Conservation (phyloP, 805 yeast genomes). For the Metschnikowia continentalis region DNA sequence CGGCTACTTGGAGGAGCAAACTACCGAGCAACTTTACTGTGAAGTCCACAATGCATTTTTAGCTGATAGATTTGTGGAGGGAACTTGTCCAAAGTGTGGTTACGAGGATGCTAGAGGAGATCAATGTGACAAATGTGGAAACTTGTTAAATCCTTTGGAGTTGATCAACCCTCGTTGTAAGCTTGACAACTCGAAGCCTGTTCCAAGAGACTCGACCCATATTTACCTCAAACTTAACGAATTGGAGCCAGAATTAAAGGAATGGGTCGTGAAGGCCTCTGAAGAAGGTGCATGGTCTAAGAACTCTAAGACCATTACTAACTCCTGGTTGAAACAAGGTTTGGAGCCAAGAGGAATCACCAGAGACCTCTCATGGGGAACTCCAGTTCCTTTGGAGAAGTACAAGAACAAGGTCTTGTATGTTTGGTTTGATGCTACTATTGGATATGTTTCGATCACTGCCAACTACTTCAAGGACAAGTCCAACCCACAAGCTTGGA, state of each 20-base stretch:
- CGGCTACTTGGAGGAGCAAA: conserved; percentile 77
- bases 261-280: conserved; percentile 69
- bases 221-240: conserved; percentile 80
- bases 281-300: conserved; percentile 85
- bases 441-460: conserved; percentile 94
- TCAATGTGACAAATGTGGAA: conserved; percentile 97
- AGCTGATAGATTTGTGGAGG: conserved; percentile 97
- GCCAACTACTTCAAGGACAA: conserved; percentile 71
- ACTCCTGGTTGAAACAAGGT: conserved; percentile 93
- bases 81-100: conserved; percentile 91
- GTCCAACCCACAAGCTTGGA: conserved; percentile 55
- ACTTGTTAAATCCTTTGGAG: conserved; percentile 84
- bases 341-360: conserved; percentile 93
- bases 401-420: conserved; percentile 87
- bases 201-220: conserved; percentile 77
- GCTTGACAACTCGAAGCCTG: conserved; percentile 79
- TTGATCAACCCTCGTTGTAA: conserved; percentile 94
- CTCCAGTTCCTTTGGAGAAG: conserved; percentile 89
- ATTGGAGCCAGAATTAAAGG: conserved; percentile 67
- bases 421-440: conserved; percentile 99
- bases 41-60: conserved; percentile 83
- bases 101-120: conserved; percentile 99
- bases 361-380: conserved; percentile 97
- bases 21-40: conserved; percentile 88
- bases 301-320: conserved; percentile 83